These are phyloP conservation scores for Acorus gramineus DNA, from an alignment of 106 monocot genomes.

Conservation along the genomic window DNA sequence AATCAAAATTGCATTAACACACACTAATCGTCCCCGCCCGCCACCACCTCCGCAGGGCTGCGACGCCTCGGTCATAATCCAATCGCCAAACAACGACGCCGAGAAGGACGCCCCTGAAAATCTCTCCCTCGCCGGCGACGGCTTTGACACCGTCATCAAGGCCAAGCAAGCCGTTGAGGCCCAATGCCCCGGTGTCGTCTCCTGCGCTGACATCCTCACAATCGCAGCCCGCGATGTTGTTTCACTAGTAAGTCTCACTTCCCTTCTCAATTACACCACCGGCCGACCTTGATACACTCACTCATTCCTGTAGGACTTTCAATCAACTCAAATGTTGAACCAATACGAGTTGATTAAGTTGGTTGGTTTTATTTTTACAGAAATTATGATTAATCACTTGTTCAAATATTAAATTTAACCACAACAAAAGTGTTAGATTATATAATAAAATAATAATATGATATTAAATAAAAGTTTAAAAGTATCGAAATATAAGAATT, in stretches of 20 bases:
- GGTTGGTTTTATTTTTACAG: too few relatives aligned
- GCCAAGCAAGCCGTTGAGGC: conserved; percentile 45
- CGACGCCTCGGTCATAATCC: conserved; percentile 45
- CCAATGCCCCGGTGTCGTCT: conserved; percentile 39
- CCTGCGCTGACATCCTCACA: conserved; percentile 47
- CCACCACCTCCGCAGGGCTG: conserved; percentile 25
- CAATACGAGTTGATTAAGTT: too few relatives aligned
- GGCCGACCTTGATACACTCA: neutral
- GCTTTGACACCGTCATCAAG: conserved; percentile 45
- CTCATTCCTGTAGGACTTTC: too few relatives aligned
- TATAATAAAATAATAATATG: too few relatives aligned
- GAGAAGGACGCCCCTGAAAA: conserved; percentile 58
- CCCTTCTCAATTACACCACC: neutral
- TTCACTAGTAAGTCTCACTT: conserved; percentile 19
- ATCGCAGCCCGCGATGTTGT: conserved; percentile 56
- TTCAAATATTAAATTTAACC: too few relatives aligned
- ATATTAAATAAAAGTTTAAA: too few relatives aligned
- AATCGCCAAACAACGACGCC: conserved; percentile 32
- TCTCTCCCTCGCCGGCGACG: conserved; percentile 56
- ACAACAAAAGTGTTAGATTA: too few relatives aligned
- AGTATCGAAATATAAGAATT: too few relatives aligned
- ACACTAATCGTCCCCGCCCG: neutral
- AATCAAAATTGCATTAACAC: neutral
- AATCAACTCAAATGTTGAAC: too few relatives aligned
- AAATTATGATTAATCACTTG: too few relatives aligned